These are phyloP conservation scores for Talaromyces nanjingensis DNA, from an alignment of 495 filamentous ascomycete genomes.

Conservation along the genomic window DNA sequence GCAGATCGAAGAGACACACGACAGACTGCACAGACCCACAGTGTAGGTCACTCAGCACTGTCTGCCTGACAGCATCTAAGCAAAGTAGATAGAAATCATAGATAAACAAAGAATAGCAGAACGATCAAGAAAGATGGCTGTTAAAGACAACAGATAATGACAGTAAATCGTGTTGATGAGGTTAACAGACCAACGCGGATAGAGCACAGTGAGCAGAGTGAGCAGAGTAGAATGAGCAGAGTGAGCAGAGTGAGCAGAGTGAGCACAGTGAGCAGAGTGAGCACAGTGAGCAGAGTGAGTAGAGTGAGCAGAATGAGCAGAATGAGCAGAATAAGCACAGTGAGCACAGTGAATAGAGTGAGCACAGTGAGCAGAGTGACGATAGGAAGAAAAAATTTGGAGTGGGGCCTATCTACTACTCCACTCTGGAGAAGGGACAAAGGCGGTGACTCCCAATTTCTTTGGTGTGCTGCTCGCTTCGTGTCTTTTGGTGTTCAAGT, in stretches of 20 bases:
- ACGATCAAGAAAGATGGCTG: neutral
- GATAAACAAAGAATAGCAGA: neutral
- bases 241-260: too few relatives aligned
- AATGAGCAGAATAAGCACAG: too few relatives aligned
- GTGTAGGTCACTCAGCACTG: neutral
- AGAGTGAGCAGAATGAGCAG: neutral
- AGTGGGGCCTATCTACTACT: neutral
- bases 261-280: too few relatives aligned
- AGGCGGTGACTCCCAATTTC: neutral
- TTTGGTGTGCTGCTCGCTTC: neutral
- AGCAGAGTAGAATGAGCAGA: too few relatives aligned
- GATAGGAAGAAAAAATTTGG: constrained; percentile 5
- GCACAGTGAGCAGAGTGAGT: neutral
- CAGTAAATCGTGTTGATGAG: neutral
- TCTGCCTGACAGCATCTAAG: neutral
- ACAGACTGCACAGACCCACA: neutral
- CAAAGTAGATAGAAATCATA: neutral
- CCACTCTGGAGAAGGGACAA: neutral
- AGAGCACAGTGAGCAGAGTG: neutral
- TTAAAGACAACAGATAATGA: neutral
- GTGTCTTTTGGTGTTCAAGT: neutral
- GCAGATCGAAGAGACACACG: neutral
- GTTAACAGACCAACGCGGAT: neutral
- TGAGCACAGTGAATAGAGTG: too few relatives aligned
- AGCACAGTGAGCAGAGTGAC: neutral